Evolutionary conservation across 2,329 filamentous ascomycete genomes (phyloP).

Genomic region (Leptosphaerulina australis): DNA sequence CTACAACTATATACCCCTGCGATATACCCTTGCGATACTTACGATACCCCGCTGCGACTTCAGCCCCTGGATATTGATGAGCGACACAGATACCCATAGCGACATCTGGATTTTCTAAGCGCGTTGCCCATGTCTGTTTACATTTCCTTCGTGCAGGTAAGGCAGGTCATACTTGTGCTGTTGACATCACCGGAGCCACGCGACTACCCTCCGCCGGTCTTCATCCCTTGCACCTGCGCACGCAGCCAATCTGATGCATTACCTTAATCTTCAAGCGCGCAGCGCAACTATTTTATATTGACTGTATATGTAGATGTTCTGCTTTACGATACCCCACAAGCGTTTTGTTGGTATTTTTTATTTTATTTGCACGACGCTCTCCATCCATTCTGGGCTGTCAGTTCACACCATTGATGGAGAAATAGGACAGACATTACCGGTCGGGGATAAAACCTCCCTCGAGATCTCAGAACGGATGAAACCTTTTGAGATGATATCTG

Average conservation of each 20-base stretch:
- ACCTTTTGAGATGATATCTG: conserved; percentile 9
- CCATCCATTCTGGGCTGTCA: not conserved
- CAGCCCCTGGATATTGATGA: conserved; percentile 4
- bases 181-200: conserved; percentile 17
- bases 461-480: conserved; percentile 13
- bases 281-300: conserved; percentile 5
- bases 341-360: conserved; percentile 6
- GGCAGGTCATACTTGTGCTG: conserved; percentile 29
- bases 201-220: conserved; percentile 2
- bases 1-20: too few relatives aligned
- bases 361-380: not conserved
- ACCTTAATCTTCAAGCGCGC: not conserved
- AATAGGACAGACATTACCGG: not conserved
- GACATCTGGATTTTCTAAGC: conserved; percentile 21
- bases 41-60: conserved; percentile 6
- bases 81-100: conserved; percentile 23
- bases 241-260: conserved; percentile 1
- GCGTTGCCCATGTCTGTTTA: conserved; percentile 21
- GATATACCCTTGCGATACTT: conserved; percentile 8
- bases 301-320: conserved; percentile 19
- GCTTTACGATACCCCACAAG: conserved; percentile 20
- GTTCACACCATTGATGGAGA: not conserved
- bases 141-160: conserved; percentile 25
- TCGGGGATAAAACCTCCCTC: conserved; percentile 5
- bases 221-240: conserved; percentile 25